Evolutionary conservation across 495 filamentous ascomycete species (phyloP), one percentile per base, ranked within the genome.

Genomic region (Hyaloscypha bicolor): DNA sequence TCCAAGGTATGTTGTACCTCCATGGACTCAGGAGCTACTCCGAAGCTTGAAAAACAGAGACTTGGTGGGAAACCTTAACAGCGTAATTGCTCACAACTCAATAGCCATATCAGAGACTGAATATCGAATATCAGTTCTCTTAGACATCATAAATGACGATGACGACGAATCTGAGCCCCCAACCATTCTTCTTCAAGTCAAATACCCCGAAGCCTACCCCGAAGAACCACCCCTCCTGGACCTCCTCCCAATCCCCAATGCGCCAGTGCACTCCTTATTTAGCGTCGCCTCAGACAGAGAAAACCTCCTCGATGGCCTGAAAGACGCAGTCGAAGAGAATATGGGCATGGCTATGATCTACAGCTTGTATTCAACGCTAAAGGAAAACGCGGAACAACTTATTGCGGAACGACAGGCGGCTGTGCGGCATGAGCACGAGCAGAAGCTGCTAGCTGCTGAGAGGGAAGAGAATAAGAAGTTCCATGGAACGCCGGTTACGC

Each of bases 291-390:
- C 81, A 16, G 96, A 98, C 80, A 91, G 90, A 69, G 82, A 83
- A 48, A 76, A 76, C 52, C 84, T 99, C 2, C 85, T 97, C 12
- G 79, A 86, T 55, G 81, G 86, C 4, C 82, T 98, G 19, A 74
- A 87, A 52, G 81, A 85, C 3, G 88, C 87, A 0, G 89, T 97
- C 35, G 86, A 91, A 66, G 95, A 98, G 77, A 98, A 93, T 67
- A 75, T 98, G 42, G 95, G 95, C 35, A 97, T 97, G 87, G 91
- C 93, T n/a, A 99, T 99, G 95, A 83, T 99, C 0, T 99, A 97
- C 78, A 93, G 94, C 0, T 80, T 99, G 21, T 88, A 93, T 35
- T 91, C 88, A 48, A 87, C 91, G 3, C 78, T 99, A 62, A 98
- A 97, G 73, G 95, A 99, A 65, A 81, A 82, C 42, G 93, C 92